Evolutionary conservation across 2,329 filamentous ascomycete species (phyloP), one percentile per base, ranked within the genome.

Genomic region (Ceratocystis destructans): DNA sequence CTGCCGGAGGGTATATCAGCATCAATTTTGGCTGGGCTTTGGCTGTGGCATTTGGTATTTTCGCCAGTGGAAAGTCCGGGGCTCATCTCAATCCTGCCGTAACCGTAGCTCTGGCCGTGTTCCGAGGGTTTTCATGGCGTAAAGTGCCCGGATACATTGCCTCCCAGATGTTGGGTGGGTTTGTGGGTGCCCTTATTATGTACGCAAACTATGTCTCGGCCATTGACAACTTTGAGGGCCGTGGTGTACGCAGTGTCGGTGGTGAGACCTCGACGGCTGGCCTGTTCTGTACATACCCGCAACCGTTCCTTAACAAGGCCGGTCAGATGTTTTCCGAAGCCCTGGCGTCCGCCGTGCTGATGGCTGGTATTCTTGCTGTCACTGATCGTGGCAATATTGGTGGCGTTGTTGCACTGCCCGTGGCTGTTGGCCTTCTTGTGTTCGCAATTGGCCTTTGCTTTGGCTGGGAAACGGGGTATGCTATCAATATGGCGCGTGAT

Each of bases 401-500:
- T 15, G 84, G 83, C 2, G 83, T 84, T 1, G 83, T 83, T 0
- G 77, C 79, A 1, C 68, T 76, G 65, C 64, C 64, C 7, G 31
- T 45, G 5, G 64, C 57, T 41, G 63, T 65, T 3, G 66, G 63
- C 15, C 70, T 84, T 28, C 77, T 89, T 61, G 84, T 90, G 69
- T 89, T 89, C 71, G 87, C 86, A 6, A 83, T 90, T 25, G 87
- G 86, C 20, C 84, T 85, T 41, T 87, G 85, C 72, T 89, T 88
- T 71, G 87, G 87, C 5, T 89, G 85, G 85, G 83, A 90, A 73
- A 90, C 87, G 0, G 87, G 87, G 46, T 90, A 88, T 74, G 87
- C 87, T 17, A 88, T 89, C 70, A 90, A 90, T 71, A 74, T 88
- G 53, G 87, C 86, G 45, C 80, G 87, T 74, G 87, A 90, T 69